Evolutionary conservation across 139 green algal genomes (phyloP), one percentile per base, ranked within the genome.

Genomic region (Chlorella sorokiniana): DNA sequence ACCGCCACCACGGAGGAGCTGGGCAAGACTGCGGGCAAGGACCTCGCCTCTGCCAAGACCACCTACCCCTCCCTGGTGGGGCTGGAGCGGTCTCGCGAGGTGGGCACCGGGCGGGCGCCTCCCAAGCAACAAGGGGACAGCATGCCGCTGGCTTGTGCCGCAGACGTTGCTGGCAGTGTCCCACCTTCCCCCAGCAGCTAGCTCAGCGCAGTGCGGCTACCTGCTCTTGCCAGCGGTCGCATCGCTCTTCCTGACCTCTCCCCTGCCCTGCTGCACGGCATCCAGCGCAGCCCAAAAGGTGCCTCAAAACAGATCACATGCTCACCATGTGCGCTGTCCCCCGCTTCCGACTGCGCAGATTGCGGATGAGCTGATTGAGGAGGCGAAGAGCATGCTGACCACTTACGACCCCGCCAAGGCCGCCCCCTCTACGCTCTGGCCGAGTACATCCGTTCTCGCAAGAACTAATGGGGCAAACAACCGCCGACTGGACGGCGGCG

Each of bases 21-120:
- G 59, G 97, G 97, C 52, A 99, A 99, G 91, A 99, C 97, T 0
- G 96, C 97, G 1, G 97, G 94, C 67, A 99, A 99, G 91, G 97
- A 99, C 85, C 84, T 98, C 59, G 89, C 89, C 9, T 86, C 87
- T 14, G 93, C 96, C 88, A 99, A 99, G 90, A 95, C 96, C 38
- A 99, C 97, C 7, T 99, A 99, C 91, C 97, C 97, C 69, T 95
- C 95, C 65, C 90, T 98, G 72, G 86, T 98, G 68, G 95, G 85
- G 61, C 80, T 97, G 52, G 95, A 98, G 76, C 86, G 91, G 65
- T 92, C 77, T 81, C 72, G 74, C 41, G 79, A 84, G 54, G 67
- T 87, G 67, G 38, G 45, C 63, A 23, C 59, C 31, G 44, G n/a
- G n/a, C n/a, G n/a, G n/a, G n/a, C n/a, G n/a, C n/a, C n/a, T 52